phyloP scores from a whole-genome alignment of 805 yeast genomes.

The Suhomyces pyralidae region DNA sequence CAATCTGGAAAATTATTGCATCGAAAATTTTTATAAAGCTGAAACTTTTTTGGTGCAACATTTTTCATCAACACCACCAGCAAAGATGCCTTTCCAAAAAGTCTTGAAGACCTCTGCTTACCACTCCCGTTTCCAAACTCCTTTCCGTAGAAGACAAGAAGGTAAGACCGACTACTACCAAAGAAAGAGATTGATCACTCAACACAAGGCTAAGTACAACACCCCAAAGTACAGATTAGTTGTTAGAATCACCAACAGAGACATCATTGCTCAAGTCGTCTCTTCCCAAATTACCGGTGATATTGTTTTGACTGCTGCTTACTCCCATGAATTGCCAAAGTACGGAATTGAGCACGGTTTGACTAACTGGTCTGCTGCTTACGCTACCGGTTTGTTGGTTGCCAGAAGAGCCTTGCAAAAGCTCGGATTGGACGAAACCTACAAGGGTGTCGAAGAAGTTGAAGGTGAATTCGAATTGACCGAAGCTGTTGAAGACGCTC shows the following conservation, averaged over 20 bases:
- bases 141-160: slow-evolving; percentile 99
- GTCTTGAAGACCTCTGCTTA: slow-evolving; percentile 81
- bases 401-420: slow-evolving; percentile 99
- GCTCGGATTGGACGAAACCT: slow-evolving; percentile 97
- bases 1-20: slow-evolving; percentile 2
- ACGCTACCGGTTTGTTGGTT: slow-evolving; percentile 96
- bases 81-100: slow-evolving; percentile 74
- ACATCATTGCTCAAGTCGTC: slow-evolving; percentile 95
- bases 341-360: slow-evolving; percentile 98
- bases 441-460: slow-evolving; percentile 98
- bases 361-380: slow-evolving; percentile 99
- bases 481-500: slow-evolving; percentile 99
- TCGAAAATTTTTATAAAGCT: slow-evolving; percentile 5
- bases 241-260: slow-evolving; percentile 99
- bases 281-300: slow-evolving; percentile 98
- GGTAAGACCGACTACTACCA: slow-evolving; percentile 99
- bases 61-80: slow-evolving; percentile 5
- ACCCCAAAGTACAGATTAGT: slow-evolving; percentile 99
- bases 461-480: slow-evolving; percentile 98
- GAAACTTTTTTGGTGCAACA: slow-evolving; percentile 2
- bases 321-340: slow-evolving; percentile 97
- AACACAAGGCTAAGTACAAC: slow-evolving; percentile 99
- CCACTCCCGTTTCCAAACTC: slow-evolving; percentile 99
- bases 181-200: slow-evolving; percentile 98
- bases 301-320: slow-evolving; percentile 93